Evolutionary conservation across 345 rosid genomes (phyloP).

Genomic region (Mercurialis annua): DNA sequence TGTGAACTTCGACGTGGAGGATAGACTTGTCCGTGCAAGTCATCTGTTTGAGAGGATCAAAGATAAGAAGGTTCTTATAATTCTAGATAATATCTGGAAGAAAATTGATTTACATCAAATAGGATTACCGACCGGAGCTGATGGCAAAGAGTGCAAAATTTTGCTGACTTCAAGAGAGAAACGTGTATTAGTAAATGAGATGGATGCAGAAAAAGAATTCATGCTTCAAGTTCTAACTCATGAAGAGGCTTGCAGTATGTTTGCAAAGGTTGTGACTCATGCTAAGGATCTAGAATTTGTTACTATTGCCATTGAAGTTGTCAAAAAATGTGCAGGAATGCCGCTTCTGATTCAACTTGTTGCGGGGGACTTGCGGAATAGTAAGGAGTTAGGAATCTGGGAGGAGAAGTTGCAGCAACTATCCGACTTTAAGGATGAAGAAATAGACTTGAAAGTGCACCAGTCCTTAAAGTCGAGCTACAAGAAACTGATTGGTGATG

Average conservation of each 20-base stretch:
- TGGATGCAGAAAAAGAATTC: slow-evolving; percentile 8
- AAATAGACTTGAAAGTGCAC: neutral
- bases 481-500: slow-evolving; percentile 19
- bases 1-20: slow-evolving; percentile 10
- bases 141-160: slow-evolving; percentile 26
- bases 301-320: slow-evolving; percentile 9
- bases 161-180: slow-evolving; percentile 21
- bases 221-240: slow-evolving; percentile 2
- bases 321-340: slow-evolving; percentile 28
- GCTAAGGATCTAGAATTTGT: neutral
- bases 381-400: neutral
- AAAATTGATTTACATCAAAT: slow-evolving; percentile 18
- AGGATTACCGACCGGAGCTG: slow-evolving; percentile 18
- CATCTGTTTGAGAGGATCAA: slow-evolving; percentile 2
- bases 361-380: slow-evolving; percentile 23
- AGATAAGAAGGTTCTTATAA: slow-evolving; percentile 24
- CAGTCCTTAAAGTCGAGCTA: slow-evolving; percentile 22
- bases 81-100: slow-evolving; percentile 34
- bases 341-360: slow-evolving; percentile 24
- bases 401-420: slow-evolving; percentile 31
- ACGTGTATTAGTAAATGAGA: slow-evolving; percentile 11
- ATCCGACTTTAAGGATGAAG: neutral
- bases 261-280: slow-evolving; percentile 16
- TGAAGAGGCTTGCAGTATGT: slow-evolving; percentile 27
- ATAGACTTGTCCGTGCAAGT: slow-evolving; percentile 10